Evolutionary conservation across 345 rosid genomes (phyloP).

Genomic region (Corymbia maculata): DNA sequence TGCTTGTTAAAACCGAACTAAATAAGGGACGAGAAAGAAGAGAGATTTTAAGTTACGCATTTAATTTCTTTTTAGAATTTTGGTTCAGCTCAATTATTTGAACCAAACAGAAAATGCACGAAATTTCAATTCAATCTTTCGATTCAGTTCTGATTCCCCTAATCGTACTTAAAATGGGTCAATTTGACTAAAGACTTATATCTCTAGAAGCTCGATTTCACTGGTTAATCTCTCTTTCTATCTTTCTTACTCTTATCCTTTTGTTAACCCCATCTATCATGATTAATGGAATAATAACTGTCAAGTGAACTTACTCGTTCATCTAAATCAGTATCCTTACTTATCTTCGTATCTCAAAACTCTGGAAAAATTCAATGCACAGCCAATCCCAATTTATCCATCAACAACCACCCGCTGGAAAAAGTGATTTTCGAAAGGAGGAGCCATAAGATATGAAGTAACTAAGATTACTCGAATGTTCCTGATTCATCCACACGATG

Average conservation of each 20-base stretch:
- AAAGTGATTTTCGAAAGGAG: fast-evolving
- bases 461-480: not conserved
- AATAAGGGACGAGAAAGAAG: too few species aligned
- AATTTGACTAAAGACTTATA: not conserved
- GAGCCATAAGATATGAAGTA: not conserved
- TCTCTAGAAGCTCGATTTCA: not conserved
- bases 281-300: not conserved
- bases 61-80: too few species aligned
- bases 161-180: not conserved
- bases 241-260: not conserved
- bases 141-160: too few species aligned
- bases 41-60: too few species aligned
- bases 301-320: not conserved
- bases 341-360: not conserved
- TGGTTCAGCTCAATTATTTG: too few species aligned
- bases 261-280: not conserved
- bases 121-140: too few species aligned
- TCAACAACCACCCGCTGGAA: not conserved
- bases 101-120: too few species aligned
- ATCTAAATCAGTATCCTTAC: not conserved
- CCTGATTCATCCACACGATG: not conserved
- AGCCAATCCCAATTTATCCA: not conserved
- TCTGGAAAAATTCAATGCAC: not conserved
- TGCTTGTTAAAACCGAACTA: too few species aligned
- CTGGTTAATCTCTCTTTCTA: not conserved